These are phyloP conservation scores for Dendryphion nanum DNA, from an alignment of 2,329 filamentous ascomycete genomes.

Conservation along the genomic window DNA sequence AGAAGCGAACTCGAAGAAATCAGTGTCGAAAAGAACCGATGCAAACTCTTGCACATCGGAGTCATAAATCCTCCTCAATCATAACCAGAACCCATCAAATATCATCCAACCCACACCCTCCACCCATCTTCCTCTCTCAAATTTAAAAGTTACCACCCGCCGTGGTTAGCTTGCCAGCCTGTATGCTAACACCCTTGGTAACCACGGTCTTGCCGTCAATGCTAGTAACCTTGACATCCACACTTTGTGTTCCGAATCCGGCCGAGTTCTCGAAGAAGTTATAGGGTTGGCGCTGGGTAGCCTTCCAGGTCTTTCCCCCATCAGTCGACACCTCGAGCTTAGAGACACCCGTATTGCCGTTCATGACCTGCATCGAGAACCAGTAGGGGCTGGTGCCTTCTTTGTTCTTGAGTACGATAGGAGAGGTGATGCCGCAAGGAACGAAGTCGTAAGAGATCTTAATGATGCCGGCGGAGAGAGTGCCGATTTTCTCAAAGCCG, in stretches of 20 bases:
- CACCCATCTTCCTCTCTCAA: too few relatives aligned
- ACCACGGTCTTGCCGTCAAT: conserved; percentile 51
- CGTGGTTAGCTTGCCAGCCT: conserved; percentile 20
- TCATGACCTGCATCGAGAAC: conserved; percentile 65
- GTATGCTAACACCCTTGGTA: conserved; percentile 53
- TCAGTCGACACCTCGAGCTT: conserved; percentile 62
- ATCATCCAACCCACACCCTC: too few relatives aligned
- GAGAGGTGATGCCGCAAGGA: conserved; percentile 51
- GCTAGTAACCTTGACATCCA: conserved; percentile 58
- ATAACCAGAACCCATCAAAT: too few relatives aligned
- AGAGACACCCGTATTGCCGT: conserved; percentile 57
- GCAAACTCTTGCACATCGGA: too few relatives aligned
- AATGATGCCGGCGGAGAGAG: conserved; percentile 49
- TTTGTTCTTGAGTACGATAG: conserved; percentile 55
- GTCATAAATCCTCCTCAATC: too few relatives aligned
- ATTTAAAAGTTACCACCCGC: conserved; percentile 34
- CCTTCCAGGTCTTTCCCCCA: conserved; percentile 57
- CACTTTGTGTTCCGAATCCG: conserved; percentile 56
- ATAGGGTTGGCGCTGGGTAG: conserved; percentile 51
- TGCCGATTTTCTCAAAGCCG: conserved; percentile 51
- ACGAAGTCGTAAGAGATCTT: conserved; percentile 51
- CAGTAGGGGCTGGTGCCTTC: conserved; percentile 52
- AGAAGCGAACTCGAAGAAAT: too few relatives aligned
- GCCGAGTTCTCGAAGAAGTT: conserved; percentile 62
- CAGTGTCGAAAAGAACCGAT: too few relatives aligned